phyloP scores from a whole-genome alignment of 78 protist species.

The Creolimax fragrantissima region DNA sequence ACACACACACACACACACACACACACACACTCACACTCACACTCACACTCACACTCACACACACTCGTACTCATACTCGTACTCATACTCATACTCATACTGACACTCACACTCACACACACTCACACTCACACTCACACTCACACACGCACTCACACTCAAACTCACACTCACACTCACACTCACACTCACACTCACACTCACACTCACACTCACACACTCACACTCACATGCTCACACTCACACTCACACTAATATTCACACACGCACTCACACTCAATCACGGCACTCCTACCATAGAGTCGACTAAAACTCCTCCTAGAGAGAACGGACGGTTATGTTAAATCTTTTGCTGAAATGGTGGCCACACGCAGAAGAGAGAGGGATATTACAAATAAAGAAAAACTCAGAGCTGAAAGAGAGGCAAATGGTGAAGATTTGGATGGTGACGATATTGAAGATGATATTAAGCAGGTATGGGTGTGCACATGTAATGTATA shows the following conservation, averaged over 20 bases:
- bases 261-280: not conserved
- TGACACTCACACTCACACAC: not conserved
- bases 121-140: not conserved
- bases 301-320: constrained; percentile 5
- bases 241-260: not conserved
- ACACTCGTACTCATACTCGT: not conserved
- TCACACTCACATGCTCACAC: not conserved
- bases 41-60: not conserved
- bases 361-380: not conserved
- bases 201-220: not conserved
- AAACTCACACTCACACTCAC: not conserved
- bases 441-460: not conserved
- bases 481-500: not conserved
- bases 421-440: not conserved
- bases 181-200: not conserved
- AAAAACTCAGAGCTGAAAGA: not conserved
- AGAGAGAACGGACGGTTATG: constrained; percentile 20
- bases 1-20: no score
- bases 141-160: not conserved
- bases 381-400: not conserved
- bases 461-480: not conserved
- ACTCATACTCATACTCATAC: not conserved
- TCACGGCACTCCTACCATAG: no score
- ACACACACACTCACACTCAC: no score
- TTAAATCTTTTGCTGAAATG: not conserved